Percentiles rank a stretch among this genome's conserved stretches.
Conservation (phyloP, 78 protist species). For the Dictyostelium firmibasis region DNA sequence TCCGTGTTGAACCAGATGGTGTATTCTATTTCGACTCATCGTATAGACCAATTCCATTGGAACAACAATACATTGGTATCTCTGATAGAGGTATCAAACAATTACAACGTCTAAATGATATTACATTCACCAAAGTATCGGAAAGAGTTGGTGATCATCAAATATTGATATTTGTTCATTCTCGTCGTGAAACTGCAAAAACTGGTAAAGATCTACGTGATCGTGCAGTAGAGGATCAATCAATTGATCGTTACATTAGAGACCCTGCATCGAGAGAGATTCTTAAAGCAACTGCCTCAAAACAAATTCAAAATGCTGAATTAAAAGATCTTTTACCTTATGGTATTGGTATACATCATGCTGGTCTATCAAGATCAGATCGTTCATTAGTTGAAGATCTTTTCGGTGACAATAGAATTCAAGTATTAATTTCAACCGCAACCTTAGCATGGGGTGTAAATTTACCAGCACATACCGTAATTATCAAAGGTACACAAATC, state of each 20-base stretch:
- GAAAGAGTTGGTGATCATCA: constrained; percentile 60
- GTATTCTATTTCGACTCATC: constrained; percentile 95
- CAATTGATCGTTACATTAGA: constrained; percentile 77
- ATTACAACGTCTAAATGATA: constrained; percentile 93
- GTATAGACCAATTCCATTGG: constrained; percentile 98
- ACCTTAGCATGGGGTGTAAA: constrained; percentile 99
- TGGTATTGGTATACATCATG: constrained; percentile 99
- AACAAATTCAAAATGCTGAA: constrained; percentile 40
- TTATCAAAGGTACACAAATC: constrained; percentile 99
- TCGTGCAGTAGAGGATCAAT: constrained; percentile 81
- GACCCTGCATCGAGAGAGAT: constrained; percentile 33
- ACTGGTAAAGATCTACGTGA: constrained; percentile 91
- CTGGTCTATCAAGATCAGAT: constrained; percentile 95
- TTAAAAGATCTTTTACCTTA: constrained; percentile 95
- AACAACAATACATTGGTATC: constrained; percentile 97
- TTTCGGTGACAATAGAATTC: constrained; percentile 93
- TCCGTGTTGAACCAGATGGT: constrained; percentile 93
- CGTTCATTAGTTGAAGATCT: constrained; percentile 95
- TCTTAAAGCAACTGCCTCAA: not conserved
- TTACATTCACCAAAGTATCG: constrained; percentile 92
- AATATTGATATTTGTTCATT: constrained; percentile 98
- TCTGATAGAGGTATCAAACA: constrained; percentile 85
- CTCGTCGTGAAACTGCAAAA: constrained; percentile 97
- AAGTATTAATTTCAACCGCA: constrained; percentile 97
- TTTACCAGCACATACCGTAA: constrained; percentile 99